Percentiles rank a stretch among this genome's conserved stretches.
These are phyloP conservation scores for Lentinula detonsa DNA, from an alignment of 768 basidiomycete genomes.

Conservation along the genomic window DNA sequence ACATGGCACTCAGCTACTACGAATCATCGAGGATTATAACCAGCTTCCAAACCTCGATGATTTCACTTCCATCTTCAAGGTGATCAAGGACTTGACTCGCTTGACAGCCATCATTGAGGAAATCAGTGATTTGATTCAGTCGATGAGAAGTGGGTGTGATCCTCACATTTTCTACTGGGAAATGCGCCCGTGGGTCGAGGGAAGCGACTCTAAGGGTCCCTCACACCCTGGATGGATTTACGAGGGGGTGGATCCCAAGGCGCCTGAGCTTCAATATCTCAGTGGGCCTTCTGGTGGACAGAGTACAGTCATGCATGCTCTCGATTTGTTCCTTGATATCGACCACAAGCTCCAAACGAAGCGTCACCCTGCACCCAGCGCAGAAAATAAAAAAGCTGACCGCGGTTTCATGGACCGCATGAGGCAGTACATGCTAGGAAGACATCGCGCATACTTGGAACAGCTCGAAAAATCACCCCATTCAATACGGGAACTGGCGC, in stretches of 20 bases:
- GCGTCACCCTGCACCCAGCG: constrained; percentile 62
- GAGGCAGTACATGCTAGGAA: constrained; percentile 92
- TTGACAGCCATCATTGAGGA: constrained; percentile 68
- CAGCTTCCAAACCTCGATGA: constrained; percentile 66
- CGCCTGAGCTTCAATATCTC: constrained; percentile 50
- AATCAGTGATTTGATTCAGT: constrained; percentile 63
- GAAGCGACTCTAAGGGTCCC: constrained; percentile 59
- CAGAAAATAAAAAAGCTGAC: constrained; percentile 59
- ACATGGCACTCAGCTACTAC: constrained; percentile 79
- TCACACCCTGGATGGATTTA: constrained; percentile 61
- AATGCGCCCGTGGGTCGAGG: constrained; percentile 90
- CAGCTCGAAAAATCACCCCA: constrained; percentile 55
- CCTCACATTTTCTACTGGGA: constrained; percentile 87
- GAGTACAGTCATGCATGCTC: constrained; percentile 82
- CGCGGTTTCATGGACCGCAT: constrained; percentile 87
- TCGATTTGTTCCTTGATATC: constrained; percentile 84
- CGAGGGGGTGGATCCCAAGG: constrained; percentile 56
- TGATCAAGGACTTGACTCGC: constrained; percentile 65
- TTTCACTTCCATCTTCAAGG: constrained; percentile 55
- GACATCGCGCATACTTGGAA: constrained; percentile 78
- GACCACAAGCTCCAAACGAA: constrained; percentile 77
- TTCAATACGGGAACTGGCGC: constrained; percentile 59
- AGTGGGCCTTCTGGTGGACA: constrained; percentile 94
- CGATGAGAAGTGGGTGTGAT: constrained; percentile 66
- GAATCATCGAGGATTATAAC: constrained; percentile 82